Evolutionary conservation across 2,329 filamentous ascomycete genomes (phyloP).

Genomic region (Neocucurbitaria cava): DNA sequence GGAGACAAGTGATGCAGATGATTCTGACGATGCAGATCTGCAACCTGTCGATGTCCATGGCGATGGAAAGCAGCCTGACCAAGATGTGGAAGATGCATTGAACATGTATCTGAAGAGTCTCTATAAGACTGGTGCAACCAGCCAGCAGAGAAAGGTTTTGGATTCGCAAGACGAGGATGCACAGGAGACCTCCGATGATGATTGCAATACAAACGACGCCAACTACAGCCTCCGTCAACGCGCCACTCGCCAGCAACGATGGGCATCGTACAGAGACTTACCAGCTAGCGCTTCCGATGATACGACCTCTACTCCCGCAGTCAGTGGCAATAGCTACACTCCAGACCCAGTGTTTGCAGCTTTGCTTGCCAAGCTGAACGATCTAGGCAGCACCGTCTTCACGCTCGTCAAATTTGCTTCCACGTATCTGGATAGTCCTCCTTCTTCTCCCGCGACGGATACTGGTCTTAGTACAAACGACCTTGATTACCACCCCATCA

Average conservation of each 20-base stretch:
- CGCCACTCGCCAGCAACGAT: constrained; percentile 8
- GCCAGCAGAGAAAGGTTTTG: neutral
- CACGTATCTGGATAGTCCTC: neutral
- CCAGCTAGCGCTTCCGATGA: neutral
- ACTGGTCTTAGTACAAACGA: neutral
- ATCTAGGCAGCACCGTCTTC: neutral
- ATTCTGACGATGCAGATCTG: neutral
- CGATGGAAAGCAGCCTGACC: constrained; percentile 5
- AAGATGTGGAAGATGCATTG: constrained; percentile 21
- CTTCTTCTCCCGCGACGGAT: neutral
- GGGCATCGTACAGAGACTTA: constrained; percentile 6
- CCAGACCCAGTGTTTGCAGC: neutral
- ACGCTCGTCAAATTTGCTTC: constrained; percentile 6
- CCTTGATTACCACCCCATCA: neutral
- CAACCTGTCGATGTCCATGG: constrained; percentile 1
- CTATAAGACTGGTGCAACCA: constrained; percentile 3
- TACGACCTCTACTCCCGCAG: neutral
- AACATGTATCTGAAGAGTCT: constrained; percentile 21
- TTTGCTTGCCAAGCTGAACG: constrained; percentile 1
- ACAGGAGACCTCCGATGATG: neutral
- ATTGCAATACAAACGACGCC: neutral
- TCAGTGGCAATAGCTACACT: neutral
- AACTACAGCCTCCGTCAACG: neutral
- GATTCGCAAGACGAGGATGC: neutral
- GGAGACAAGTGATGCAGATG: neutral